Base-by-base conservation (phyloP, 148 eudicot species). In the Gaultheria prostrata region DNA sequence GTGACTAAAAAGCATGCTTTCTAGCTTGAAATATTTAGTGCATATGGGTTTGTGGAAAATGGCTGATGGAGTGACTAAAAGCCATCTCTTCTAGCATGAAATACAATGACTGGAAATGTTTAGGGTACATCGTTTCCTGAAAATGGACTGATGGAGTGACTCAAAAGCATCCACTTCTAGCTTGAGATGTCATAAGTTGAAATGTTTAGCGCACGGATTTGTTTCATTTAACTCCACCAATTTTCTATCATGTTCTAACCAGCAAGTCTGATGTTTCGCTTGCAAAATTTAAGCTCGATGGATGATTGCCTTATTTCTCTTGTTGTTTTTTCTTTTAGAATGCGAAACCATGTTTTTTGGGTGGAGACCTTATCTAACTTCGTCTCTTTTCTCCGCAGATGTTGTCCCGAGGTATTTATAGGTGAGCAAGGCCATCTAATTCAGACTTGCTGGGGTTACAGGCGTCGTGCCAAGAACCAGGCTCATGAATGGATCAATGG, bases 351-450 rank as follows among this genome's bases (percentile, higher is more conserved):
- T 57, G 26, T 28, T 83, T 26, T 79, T 39, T 82, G 21, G 80
- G 30, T 43, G 67, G 54, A 48, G 48, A 76, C 20, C 50, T 33
- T 33, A 35, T 56, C 35, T 72, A 18, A 57, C 21, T 67, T 83
- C 32, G 51, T 13, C 13, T 79, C 83, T 9, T 24, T 76, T 32
- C 46, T 73, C 84, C 83, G 72, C 95, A 97, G 98, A 88, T 89
- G 78, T 83, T 97, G 99, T 88, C 88, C 99, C 1, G 99, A 97
- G 89, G 98, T 97, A 82, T 89, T 90, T 88, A 85, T 97, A n/a
- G 98, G 95, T n/a, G 92, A 93, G 83, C 83, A 79, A 79, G 99
- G 99, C 80, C 99, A 97, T 54, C 76, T 88, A 56, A 97, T 97
- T 63, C 85, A 80, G 83, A 89, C 93, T 18, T 97, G 99, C 82